Evolutionary conservation across 192 early-diverging fungal species (phyloP).

Genomic region (Ambispora gerdemannii): DNA sequence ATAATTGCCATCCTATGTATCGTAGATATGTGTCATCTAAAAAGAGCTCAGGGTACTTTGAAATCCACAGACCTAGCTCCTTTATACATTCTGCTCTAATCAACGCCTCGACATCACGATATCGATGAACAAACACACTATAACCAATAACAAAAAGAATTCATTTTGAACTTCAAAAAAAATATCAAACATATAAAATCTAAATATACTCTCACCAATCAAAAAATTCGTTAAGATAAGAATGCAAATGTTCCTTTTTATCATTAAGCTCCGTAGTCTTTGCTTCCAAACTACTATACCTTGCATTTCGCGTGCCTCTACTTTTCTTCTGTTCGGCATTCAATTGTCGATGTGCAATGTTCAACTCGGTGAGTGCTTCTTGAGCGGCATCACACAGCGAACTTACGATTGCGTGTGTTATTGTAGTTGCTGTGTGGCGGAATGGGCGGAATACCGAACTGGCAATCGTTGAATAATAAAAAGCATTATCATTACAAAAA

Average conservation of each 20-base stretch:
- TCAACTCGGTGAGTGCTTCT: constrained; percentile 56
- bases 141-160: constrained; percentile 11
- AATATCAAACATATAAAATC: no score
- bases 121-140: constrained; percentile 86
- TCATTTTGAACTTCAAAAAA: no score
- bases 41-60: constrained; percentile 64
- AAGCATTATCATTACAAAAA: not conserved
- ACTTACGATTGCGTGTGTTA: constrained; percentile 62
- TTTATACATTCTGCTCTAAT: constrained; percentile 83
- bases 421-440: constrained; percentile 81
- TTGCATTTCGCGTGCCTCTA: constrained; percentile 28
- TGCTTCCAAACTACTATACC: constrained; percentile 39
- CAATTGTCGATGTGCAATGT: constrained; percentile 68
- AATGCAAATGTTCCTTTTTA: constrained; percentile 58
- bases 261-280: constrained; percentile 44
- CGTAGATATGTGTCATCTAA: constrained; percentile 71
- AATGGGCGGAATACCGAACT: constrained; percentile 83
- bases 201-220: constrained; percentile 50
- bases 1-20: constrained; percentile 85
- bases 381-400: constrained; percentile 67
- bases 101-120: constrained; percentile 79
- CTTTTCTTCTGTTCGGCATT: constrained; percentile 51
- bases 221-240: constrained; percentile 70
- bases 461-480: constrained; percentile 28
- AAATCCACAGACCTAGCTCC: constrained; percentile 80